Percentiles rank a stretch among this genome's conserved stretches.
These are phyloP conservation scores for Saksenaea oblongispora DNA, from an alignment of 371 early-diverging fungal species.

Conservation along the genomic window DNA sequence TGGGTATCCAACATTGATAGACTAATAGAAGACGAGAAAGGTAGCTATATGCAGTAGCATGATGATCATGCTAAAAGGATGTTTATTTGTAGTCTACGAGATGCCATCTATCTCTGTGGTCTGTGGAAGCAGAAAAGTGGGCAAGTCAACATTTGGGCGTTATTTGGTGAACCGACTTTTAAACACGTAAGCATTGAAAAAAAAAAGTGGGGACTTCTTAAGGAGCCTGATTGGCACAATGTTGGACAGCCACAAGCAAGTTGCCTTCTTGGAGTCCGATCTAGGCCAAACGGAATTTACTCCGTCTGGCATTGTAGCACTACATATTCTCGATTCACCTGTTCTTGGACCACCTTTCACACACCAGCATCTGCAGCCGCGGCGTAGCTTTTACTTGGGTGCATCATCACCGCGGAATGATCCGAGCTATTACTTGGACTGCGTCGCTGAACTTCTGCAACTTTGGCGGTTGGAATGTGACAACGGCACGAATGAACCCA, in stretches of 20 bases:
- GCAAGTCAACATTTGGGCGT: conserved; percentile 77
- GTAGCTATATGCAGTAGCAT: not conserved
- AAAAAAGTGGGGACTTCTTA: not conserved
- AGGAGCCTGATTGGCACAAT: not conserved
- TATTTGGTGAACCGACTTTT: conserved; percentile 70
- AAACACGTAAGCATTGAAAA: conserved; percentile 45
- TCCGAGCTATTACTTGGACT: conserved; percentile 70
- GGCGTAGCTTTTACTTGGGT: conserved; percentile 69
- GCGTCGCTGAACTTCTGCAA: conserved; percentile 54
- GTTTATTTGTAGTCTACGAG: conserved; percentile 7
- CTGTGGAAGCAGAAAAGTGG: conserved; percentile 72
- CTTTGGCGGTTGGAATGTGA: conserved; percentile 48
- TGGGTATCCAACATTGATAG: conserved; percentile 41
- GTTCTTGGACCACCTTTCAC: conserved; percentile 81
- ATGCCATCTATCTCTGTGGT: conserved; percentile 52
- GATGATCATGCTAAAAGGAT: not conserved
- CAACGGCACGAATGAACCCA: conserved; percentile 11
- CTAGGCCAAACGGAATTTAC: conserved; percentile 84
- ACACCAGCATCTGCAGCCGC: conserved; percentile 57
- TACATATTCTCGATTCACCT: conserved; percentile 65
- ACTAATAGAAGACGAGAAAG: conserved; percentile 20
- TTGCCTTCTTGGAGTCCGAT: conserved; percentile 83
- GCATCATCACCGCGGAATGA: conserved; percentile 62
- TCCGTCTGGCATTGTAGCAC: conserved; percentile 69
- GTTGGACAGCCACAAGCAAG: conserved; percentile 31